phyloP scores from a whole-genome alignment of 768 basidiomycete species.

The Trametes elegans region DNA sequence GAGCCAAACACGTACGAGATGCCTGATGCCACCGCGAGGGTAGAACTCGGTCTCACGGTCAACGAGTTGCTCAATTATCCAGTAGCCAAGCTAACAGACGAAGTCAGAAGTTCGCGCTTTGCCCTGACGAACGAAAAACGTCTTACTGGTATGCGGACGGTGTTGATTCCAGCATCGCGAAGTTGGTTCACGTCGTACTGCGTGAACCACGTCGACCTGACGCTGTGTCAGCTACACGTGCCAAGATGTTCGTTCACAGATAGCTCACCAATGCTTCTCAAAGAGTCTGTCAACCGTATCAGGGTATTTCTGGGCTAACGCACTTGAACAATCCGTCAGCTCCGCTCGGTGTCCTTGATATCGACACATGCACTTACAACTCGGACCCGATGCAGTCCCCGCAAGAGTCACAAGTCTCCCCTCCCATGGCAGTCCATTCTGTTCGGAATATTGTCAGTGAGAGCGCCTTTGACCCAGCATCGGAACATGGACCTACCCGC shows the following conservation, averaged over 20 bases:
- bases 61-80: slow-evolving; percentile 76
- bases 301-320: slow-evolving; percentile 59
- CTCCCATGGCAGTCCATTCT: slow-evolving; percentile 79
- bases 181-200: slow-evolving; percentile 58
- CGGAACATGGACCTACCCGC: slow-evolving; percentile 38
- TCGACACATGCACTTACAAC: slow-evolving; percentile 43
- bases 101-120: not conserved
- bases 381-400: slow-evolving; percentile 63
- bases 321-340: slow-evolving; percentile 33
- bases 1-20: slow-evolving; percentile 53
- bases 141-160: slow-evolving; percentile 71
- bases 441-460: not conserved
- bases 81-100: slow-evolving; percentile 66
- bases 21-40: slow-evolving; percentile 65
- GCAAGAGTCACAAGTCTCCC: slow-evolving; percentile 57
- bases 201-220: slow-evolving; percentile 71
- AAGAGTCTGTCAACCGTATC: slow-evolving; percentile 56
- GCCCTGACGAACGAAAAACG: not conserved
- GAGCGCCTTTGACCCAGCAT: not conserved
- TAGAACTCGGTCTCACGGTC: slow-evolving; percentile 58
- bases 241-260: not conserved
- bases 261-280: slow-evolving; percentile 56
- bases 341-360: not conserved
- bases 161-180: slow-evolving; percentile 58
- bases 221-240: not conserved